A percentile compares a stretch with the other conserved stretches of the same genome.
Evolutionary conservation across 371 early-diverging fungal genomes (phyloP).

Genomic region (Rhizopus microsporus): DNA sequence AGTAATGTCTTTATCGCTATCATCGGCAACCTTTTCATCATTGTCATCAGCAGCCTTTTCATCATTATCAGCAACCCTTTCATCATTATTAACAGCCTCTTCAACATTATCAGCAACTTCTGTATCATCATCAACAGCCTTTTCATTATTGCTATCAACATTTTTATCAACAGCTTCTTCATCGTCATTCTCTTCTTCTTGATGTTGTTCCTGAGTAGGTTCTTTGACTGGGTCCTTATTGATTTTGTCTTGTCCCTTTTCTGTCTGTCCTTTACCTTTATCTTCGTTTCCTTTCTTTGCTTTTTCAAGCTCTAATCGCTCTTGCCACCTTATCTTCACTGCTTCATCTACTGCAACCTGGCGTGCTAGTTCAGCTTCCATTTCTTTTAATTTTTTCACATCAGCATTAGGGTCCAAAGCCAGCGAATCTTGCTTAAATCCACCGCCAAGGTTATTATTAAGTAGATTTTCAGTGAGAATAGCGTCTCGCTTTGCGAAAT

Average conservation of each 20-base stretch:
- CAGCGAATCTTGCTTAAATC: too few relatives aligned
- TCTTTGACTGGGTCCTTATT: background rate
- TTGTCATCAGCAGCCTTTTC: background rate
- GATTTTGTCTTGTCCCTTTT: background rate
- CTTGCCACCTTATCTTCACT: background rate
- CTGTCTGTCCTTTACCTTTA: too few relatives aligned
- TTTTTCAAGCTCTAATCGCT: too few relatives aligned
- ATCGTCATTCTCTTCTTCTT: constrained; percentile 1
- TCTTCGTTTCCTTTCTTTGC: too few relatives aligned
- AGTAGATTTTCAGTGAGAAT: too few relatives aligned
- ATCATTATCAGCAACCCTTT: too few relatives aligned
- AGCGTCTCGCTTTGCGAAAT: too few relatives aligned
- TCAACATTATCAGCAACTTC: background rate
- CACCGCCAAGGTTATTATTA: too few relatives aligned
- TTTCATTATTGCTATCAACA: background rate
- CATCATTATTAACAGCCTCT: background rate
- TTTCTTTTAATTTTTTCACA: too few relatives aligned
- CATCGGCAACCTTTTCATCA: background rate
- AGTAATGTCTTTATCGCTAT: background rate
- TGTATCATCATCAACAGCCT: too few relatives aligned
- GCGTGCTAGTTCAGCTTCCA: too few relatives aligned
- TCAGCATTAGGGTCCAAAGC: too few relatives aligned
- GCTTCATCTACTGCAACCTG: background rate
- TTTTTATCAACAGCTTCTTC: background rate
- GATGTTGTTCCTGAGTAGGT: background rate